Evolutionary conservation across 163 green algal species (phyloP), one percentile per base, ranked within the genome.

Genomic region (Prototheca cutis): DNA sequence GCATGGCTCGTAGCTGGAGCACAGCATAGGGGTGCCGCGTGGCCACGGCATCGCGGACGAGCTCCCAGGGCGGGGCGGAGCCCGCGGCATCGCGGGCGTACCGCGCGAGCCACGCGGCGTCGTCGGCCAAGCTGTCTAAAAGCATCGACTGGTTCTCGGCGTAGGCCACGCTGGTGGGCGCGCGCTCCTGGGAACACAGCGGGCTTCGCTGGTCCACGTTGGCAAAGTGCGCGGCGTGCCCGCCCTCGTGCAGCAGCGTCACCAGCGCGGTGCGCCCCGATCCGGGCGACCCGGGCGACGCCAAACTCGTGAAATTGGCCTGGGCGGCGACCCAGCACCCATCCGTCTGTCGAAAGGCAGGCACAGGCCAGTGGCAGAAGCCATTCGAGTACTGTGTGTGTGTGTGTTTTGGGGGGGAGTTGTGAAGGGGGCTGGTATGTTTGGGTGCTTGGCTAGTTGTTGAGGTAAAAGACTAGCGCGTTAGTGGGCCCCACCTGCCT

Each of bases 191-290:
- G 48, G 61, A 68, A 70, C 86, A 87, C 65, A 89, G 77, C 25
- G 84, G 84, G 30, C 55, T 78, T 25, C 57, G 65, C 77, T 92
- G 84, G 36, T 79, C 64, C 55, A 93, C 79, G 61, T 90, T 90
- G 23, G 82, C 80, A 71, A 93, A 87, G 73, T 93, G 84, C 10
- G 84, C 84, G 7, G 84, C 82, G 70, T 48, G 53, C 10, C 47
- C 67, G 10, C 73, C 73, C 64, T 93, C 85, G 72, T 93, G 85
- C 73, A 93, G 77, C 61, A 93, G 73, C 8, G 85, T 93, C 28
- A 74, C 51, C 23, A 71, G 49, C 40, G 57, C 63, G 6, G 78
- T 87, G 48, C 75, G 73, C 58, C 83, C 81, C 45, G 53, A 78
- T 53, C 79, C 80, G 17, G 88, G 66, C 40, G 80, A 71, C 40